Percentiles rank a stretch among this genome's conserved stretches.
Conservation (phyloP, 2,329 filamentous ascomycete species). For the Aureobasidium subglaciale region DNA sequence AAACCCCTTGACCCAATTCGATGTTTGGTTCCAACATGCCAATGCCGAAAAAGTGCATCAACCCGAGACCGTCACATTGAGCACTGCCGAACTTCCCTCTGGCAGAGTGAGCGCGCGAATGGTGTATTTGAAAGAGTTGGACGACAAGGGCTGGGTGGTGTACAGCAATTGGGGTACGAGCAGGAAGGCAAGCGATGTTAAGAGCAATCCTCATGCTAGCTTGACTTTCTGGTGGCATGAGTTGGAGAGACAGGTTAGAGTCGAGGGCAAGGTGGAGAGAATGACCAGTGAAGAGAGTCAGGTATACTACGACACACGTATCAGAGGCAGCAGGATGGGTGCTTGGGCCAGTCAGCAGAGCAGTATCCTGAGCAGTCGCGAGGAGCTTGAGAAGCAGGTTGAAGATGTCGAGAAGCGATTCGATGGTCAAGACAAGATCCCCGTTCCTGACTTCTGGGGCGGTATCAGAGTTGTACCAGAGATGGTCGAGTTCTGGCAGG, state of each 20-base stretch:
- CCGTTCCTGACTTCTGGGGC: constrained; percentile 91
- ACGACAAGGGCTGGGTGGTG: constrained; percentile 74
- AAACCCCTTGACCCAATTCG: constrained; percentile 75
- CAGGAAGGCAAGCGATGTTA: constrained; percentile 59
- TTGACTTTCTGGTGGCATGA: constrained; percentile 88
- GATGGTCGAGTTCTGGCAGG: constrained; percentile 93
- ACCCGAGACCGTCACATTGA: constrained; percentile 81
- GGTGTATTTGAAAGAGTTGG: constrained; percentile 94
- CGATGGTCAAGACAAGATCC: constrained; percentile 68
- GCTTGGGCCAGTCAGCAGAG: constrained; percentile 94
- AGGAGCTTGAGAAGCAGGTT: constrained; percentile 69
- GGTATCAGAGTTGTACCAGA: constrained; percentile 80
- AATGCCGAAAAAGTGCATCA: constrained; percentile 56
- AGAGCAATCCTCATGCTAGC: constrained; percentile 66
- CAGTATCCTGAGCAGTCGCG: constrained; percentile 61
- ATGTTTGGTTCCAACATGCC: constrained; percentile 78
- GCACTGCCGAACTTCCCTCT: constrained; percentile 74
- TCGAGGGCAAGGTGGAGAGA: constrained; percentile 70
- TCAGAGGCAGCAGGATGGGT: constrained; percentile 74
- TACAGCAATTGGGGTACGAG: constrained; percentile 89
- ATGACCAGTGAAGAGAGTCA: constrained; percentile 64
- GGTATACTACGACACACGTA: constrained; percentile 57
- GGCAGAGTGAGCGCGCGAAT: constrained; percentile 78
- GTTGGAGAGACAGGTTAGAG: constrained; percentile 80
- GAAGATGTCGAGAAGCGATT: constrained; percentile 70